Base-by-base conservation (phyloP, 2,329 filamentous ascomycete genomes). In the Emydomyces testavorans region DNA sequence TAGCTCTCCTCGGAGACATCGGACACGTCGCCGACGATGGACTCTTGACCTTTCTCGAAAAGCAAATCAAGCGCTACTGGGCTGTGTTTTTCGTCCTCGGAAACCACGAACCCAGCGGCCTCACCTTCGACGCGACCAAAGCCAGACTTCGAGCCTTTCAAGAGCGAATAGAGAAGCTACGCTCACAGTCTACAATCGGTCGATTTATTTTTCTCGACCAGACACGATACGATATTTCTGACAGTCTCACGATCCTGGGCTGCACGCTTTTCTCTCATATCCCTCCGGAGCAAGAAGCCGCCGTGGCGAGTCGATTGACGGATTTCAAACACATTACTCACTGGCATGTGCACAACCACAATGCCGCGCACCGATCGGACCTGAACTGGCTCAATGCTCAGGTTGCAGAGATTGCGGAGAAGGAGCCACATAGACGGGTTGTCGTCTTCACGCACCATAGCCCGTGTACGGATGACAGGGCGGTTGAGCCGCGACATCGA, bases 1-100 rank as follows among this genome's bases (percentile, higher is more conserved):
- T 80, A 1, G 76, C 74, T 0, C 65, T 80, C 0, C 65, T 79
- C 0, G 77, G 77, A 16, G 75, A 79, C 53, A 74, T 79, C 42
- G 76, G 76, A 36, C 67, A 69, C 49, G 51, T 62, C 7, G 65
- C 71, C 49, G 64, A 71, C 34, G 56, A 66, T 11, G 66, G 69
- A 1, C 68, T 70, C 52, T 62, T 71, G 26, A 42, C 21, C 1
- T 80, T 79, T 54, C 57, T 79, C 7, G 62, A 57, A 11, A 54
- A 52, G 1, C 75, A 78, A 53, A 66, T 79, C 2, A 23, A 35
- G 1, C 60, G 67, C 6, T 80, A 78, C 54, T 57, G 62, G 4
- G 57, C 63, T 2, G 71, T 80, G 1, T 67, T 80, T 35, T 65
- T 77, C 26, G 64, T 79, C 0, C 59, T 71, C 0, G 75, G 76